A percentile compares a stretch with the other conserved stretches of the same genome.
Evolutionary conservation across 2,329 filamentous ascomycete species (phyloP).

Genomic region (Alternaria atra): DNA sequence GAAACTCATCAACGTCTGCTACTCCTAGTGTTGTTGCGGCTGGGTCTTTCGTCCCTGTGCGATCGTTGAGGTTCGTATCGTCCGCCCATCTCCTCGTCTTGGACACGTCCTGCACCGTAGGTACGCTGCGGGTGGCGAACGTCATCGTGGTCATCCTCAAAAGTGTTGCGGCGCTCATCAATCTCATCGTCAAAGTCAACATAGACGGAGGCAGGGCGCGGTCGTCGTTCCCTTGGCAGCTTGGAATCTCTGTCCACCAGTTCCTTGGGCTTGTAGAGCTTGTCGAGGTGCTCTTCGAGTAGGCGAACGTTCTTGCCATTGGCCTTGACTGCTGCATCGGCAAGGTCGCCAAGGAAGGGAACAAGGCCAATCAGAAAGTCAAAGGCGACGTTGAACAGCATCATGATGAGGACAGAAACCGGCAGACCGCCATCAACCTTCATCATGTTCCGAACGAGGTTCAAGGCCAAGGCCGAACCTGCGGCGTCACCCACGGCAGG

Average conservation of each 20-base stretch:
- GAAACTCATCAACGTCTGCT: constrained; percentile 27
- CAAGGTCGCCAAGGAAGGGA: constrained; percentile 78
- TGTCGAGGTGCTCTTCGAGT: constrained; percentile 72
- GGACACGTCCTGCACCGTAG: constrained; percentile 38
- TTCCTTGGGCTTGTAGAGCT: constrained; percentile 66
- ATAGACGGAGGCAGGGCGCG: constrained; percentile 57
- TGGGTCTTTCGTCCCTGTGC: constrained; percentile 29
- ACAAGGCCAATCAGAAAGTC: constrained; percentile 79
- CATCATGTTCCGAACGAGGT: constrained; percentile 76
- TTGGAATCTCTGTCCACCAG: constrained; percentile 29
- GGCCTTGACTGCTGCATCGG: constrained; percentile 75
- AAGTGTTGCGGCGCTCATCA: constrained; percentile 34
- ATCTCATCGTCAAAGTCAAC: constrained; percentile 56
- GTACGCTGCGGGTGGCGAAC: constrained; percentile 42
- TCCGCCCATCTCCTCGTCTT: constrained; percentile 46
- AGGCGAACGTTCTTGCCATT: constrained; percentile 80
- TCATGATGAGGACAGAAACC: constrained; percentile 66
- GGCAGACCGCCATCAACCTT: constrained; percentile 81
- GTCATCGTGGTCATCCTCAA: constrained; percentile 34
- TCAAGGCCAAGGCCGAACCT: constrained; percentile 62
- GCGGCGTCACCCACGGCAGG: constrained; percentile 70
- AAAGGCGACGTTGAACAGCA: constrained; percentile 81
- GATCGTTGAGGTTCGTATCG: constrained; percentile 32
- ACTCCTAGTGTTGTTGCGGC: constrained; percentile 34
- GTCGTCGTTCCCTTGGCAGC: constrained; percentile 34